These are phyloP conservation scores for Erodium maritimum DNA, from an alignment of 345 rosid species.

Conservation along the genomic window DNA sequence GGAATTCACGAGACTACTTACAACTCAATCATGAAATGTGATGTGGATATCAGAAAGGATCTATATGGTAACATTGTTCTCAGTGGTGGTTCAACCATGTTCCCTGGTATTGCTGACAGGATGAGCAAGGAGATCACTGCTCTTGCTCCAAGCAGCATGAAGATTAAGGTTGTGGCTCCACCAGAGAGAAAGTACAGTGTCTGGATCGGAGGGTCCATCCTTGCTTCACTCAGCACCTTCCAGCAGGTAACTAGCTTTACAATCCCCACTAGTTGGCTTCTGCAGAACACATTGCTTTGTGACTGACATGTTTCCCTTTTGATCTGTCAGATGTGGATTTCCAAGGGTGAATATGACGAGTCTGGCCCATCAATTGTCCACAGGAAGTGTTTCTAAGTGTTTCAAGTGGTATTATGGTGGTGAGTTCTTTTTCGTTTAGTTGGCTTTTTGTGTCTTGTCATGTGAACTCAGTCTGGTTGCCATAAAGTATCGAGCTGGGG, in stretches of 20 bases:
- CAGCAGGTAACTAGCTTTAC: slow-evolving; percentile 31
- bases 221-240: slow-evolving; percentile 63
- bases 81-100: slow-evolving; percentile 54
- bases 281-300: background rate
- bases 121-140: slow-evolving; percentile 61
- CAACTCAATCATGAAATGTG: slow-evolving; percentile 57
- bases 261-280: background rate
- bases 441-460: slow-evolving; percentile 31
- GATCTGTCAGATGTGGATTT: slow-evolving; percentile 47
- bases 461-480: slow-evolving; percentile 29
- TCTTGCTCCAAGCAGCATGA: slow-evolving; percentile 63
- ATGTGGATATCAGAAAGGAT: slow-evolving; percentile 57
- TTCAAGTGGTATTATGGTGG: slow-evolving; percentile 18
- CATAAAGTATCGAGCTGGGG: slow-evolving; percentile 16
- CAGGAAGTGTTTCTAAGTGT: slow-evolving; percentile 53
- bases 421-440: slow-evolving; percentile 33
- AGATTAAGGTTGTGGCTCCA: slow-evolving; percentile 52
- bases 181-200: slow-evolving; percentile 59
- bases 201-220: slow-evolving; percentile 70
- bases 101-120: slow-evolving; percentile 50
- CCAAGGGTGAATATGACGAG: slow-evolving; percentile 55
- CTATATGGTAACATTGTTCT: slow-evolving; percentile 51
- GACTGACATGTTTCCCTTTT: slow-evolving; percentile 6
- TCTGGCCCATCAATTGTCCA: slow-evolving; percentile 63
- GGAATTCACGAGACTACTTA: slow-evolving; percentile 59